Conservation (phyloP, 345 rosid species). For the Citrus cavaleriei region DNA sequence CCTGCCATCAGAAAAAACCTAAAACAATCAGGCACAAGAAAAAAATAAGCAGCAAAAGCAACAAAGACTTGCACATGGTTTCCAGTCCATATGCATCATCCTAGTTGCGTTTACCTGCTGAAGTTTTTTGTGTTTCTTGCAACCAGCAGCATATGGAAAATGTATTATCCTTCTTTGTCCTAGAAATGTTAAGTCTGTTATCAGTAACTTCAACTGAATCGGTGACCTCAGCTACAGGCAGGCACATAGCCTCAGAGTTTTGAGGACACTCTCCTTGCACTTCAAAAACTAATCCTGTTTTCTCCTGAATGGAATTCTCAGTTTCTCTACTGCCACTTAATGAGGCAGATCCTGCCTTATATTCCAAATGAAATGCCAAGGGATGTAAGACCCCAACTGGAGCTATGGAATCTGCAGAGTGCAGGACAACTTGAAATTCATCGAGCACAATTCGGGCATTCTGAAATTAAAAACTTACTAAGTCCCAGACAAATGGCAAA, state of each 20-base stretch:
- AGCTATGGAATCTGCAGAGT: slow-evolving; percentile 86
- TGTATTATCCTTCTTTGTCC: slow-evolving; percentile 43
- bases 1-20: slow-evolving; percentile 34
- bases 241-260: slow-evolving; percentile 29
- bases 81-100: background rate
- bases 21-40: background rate
- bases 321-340: slow-evolving; percentile 12
- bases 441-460: slow-evolving; percentile 82
- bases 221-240: slow-evolving; percentile 24
- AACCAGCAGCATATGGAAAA: slow-evolving; percentile 88
- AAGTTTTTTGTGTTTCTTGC: slow-evolving; percentile 42
- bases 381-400: slow-evolving; percentile 95
- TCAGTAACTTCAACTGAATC: slow-evolving; percentile 36
- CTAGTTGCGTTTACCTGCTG: slow-evolving; percentile 51
- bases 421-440: slow-evolving; percentile 68
- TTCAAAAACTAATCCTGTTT: slow-evolving; percentile 48
- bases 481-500: slow-evolving; percentile 8
- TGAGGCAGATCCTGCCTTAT: slow-evolving; percentile 35
- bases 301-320: slow-evolving; percentile 23
- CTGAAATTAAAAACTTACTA: slow-evolving; percentile 35
- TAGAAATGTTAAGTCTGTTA: slow-evolving; percentile 44
- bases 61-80: background rate
- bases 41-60: slow-evolving; percentile 4
- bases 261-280: slow-evolving; percentile 49
- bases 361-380: slow-evolving; percentile 65